These are phyloP conservation scores for Volutella citrinella DNA, from an alignment of 2,329 filamentous ascomycete genomes.

Conservation along the genomic window DNA sequence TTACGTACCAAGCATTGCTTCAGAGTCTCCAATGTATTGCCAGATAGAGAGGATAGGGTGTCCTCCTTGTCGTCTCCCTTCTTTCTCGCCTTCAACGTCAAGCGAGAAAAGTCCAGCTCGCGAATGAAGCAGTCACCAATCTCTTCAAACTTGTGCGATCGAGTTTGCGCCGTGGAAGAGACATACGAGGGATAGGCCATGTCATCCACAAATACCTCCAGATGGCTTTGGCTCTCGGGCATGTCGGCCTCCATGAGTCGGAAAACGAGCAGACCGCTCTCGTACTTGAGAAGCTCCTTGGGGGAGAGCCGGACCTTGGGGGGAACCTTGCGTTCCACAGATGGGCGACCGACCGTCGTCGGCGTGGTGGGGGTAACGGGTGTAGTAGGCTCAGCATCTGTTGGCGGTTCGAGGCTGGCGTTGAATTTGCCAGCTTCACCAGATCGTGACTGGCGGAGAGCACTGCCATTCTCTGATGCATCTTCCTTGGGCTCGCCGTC, in stretches of 20 bases:
- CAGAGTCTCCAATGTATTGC: conserved; percentile 81
- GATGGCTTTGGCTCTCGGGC: conserved; percentile 67
- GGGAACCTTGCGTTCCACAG: conserved; percentile 48
- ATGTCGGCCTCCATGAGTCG: conserved; percentile 89
- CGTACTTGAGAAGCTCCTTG: conserved; percentile 80
- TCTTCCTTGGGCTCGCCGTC: conserved; percentile 14
- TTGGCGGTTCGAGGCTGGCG: conserved; percentile 31
- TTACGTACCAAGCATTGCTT: conserved; percentile 76
- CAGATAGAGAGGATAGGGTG: conserved; percentile 76
- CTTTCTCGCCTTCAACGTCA: conserved; percentile 83
- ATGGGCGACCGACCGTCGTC: conserved; percentile 32
- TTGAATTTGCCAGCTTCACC: conserved; percentile 43
- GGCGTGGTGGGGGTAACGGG: conserved; percentile 44
- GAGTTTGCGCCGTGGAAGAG: conserved; percentile 71
- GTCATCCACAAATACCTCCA: conserved; percentile 93
- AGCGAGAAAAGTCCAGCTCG: conserved; percentile 92
- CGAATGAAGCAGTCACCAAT: conserved; percentile 94
- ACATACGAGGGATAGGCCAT: conserved; percentile 88
- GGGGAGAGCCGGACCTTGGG: conserved; percentile 76
- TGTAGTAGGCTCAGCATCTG: conserved; percentile 22
- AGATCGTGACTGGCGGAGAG: conserved; percentile 15
- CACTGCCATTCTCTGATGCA: conserved; percentile 15
- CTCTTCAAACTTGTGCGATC: conserved; percentile 76
- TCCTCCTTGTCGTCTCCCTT: conserved; percentile 75
- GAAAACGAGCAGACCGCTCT: conserved; percentile 92